Evolutionary conservation across 345 rosid genomes (phyloP), one percentile per base, ranked within the genome.

Genomic region (Lepidium aucheri): DNA sequence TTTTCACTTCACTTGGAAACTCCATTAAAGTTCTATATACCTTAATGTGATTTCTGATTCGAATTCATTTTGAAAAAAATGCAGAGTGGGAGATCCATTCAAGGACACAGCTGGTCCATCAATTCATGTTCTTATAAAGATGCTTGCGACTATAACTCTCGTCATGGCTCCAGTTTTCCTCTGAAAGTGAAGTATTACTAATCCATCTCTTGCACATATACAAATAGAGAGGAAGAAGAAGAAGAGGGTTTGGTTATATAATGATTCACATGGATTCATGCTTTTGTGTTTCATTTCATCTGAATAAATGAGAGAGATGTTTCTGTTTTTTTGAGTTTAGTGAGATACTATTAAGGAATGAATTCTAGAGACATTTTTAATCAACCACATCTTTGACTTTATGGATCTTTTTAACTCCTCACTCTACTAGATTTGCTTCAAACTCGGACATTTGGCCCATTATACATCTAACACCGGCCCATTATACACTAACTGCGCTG

Each of bases 61-160:
- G 18, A 41, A 33, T 22, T 65, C 18, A 35, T n/a, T n/a, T n/a
- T 34, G 17, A 53, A 22, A 26, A 49, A 65, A 32, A 15, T 80
- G 88, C 90, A 94, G 99, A 6, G 97, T 94, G 66, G 99, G 99
- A 65, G 99, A 94, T 65, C 99, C 96, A 10, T 90, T 94, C 81
- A 94, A 94, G 73, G 99, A 90, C 77, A 88, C 99, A 9, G 97
- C 96, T 1, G 97, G 99, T 67, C 96, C 97, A 4, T 94, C 99
- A 4, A 63, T 94, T 70, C 99, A 94, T 13, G 97, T 94, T 39
- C 97, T 91, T 12, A 90, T 91, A 41, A 80, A 80, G 36, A 75
- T 80, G 81, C 84, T 94, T 9, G 96, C 96, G 1, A 94, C 99
- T 2, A 94, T 94, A 65, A 94, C 99, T 0, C 87, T 91, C 1